A percentile compares a stretch with the other conserved stretches of the same genome.
phyloP scores from a whole-genome alignment of 179 eudicot species.

The Vitellaria paradoxa region DNA sequence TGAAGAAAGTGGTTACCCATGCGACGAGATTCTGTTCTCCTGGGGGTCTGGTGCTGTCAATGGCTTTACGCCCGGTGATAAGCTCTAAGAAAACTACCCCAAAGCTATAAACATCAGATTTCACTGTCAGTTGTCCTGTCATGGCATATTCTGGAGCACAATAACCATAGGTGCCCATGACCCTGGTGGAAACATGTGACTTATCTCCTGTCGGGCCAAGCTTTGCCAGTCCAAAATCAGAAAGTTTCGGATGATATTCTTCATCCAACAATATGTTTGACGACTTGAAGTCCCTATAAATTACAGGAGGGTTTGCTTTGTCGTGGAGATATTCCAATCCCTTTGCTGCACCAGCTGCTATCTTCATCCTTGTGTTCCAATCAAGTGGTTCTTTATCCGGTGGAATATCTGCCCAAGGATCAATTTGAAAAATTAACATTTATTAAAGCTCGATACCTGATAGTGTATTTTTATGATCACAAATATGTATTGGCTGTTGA shows the following conservation, averaged over 20 bases:
- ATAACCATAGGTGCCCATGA: slow-evolving; percentile 28
- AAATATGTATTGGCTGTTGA: neutral
- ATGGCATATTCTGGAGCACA: slow-evolving; percentile 30
- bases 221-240: slow-evolving; percentile 29
- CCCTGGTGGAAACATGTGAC: slow-evolving; percentile 29
- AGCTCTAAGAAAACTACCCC: slow-evolving; percentile 78
- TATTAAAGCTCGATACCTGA: neutral
- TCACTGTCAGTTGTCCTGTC: slow-evolving; percentile 62
- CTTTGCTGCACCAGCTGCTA: slow-evolving; percentile 30
- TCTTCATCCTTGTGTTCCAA: slow-evolving; percentile 27
- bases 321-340: slow-evolving; percentile 30
- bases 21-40: slow-evolving; percentile 63
- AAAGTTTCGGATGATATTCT: slow-evolving; percentile 23
- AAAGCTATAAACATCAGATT: slow-evolving; percentile 71
- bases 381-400: slow-evolving; percentile 24
- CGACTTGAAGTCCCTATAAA: slow-evolving; percentile 28
- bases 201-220: slow-evolving; percentile 30
- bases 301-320: slow-evolving; percentile 27
- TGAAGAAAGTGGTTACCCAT: slow-evolving; percentile 32
- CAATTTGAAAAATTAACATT: neutral
- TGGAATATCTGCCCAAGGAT: slow-evolving; percentile 19
- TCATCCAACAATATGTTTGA: slow-evolving; percentile 24
- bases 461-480: neutral
- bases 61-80: slow-evolving; percentile 64
- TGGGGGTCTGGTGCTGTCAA: slow-evolving; percentile 61